Conservation (phyloP, 2,329 filamentous ascomycete species). For the Aspergillus jensenii region DNA sequence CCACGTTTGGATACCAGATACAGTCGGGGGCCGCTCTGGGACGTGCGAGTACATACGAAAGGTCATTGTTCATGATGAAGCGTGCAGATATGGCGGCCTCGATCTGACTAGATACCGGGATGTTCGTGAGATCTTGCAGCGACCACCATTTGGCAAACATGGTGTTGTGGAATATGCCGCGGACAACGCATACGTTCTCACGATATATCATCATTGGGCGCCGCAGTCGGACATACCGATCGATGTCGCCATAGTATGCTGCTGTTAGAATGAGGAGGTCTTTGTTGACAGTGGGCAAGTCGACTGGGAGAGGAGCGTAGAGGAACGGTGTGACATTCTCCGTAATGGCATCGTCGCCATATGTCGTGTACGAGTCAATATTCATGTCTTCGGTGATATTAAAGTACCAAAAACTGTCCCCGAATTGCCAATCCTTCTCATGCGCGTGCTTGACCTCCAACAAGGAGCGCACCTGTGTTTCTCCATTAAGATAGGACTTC, state of each 20-base stretch:
- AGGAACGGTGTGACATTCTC: neutral
- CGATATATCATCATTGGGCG: neutral
- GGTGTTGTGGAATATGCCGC: neutral
- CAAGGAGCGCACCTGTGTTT: neutral
- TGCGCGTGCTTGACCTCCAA: neutral
- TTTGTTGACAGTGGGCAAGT: neutral
- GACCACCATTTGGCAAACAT: neutral
- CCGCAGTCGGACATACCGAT: neutral
- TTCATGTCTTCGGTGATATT: neutral
- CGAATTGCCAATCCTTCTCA: neutral
- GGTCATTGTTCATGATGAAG: too few species aligned
- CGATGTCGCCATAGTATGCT: neutral
- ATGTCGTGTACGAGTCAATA: neutral
- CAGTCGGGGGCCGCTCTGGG: neutral
- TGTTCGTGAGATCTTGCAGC: neutral
- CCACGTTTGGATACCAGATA: neutral
- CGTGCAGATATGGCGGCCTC: neutral
- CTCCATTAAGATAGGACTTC: neutral
- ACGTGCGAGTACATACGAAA: too few species aligned
- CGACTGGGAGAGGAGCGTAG: neutral
- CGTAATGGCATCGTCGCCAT: neutral
- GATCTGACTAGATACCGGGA: neutral
- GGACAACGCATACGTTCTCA: neutral
- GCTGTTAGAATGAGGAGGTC: neutral
- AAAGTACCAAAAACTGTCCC: neutral